Base-by-base conservation (phyloP, 306 rosid species). In the Astragalus glycyphyllos region DNA sequence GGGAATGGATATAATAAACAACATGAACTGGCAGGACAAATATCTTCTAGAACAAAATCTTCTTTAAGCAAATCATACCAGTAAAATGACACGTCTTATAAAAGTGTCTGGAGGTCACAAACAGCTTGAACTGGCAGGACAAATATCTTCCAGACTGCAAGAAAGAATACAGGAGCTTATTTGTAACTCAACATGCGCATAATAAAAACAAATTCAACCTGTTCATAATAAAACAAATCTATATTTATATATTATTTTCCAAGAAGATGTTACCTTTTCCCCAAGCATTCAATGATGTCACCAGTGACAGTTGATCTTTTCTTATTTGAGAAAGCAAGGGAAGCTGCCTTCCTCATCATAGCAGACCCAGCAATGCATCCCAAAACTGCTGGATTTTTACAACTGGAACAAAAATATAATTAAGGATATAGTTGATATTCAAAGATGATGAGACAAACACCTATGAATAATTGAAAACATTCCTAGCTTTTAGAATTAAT, bases 301-400 rank as follows among this genome's bases (percentile, higher is more conserved):
- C 88, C 77, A 0, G 99, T 91, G 68, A 91, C 90, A 4, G 96
- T 87, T 61, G 99, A 89, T 80, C 99, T 87, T 85, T 87, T 94
- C 88, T 90, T 90, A 69, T 71, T 68, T 50, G 76, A 65, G 73
- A 89, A 91, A 58, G 96, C 97, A 69, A 87, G 86, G 15, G 95
- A 86, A 42, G 99, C 99, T 20, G 99, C 97, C 75, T 70, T 94
- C 76, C 97, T 91, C 89, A 89, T 68, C 72, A 94, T 60, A 49
- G 90, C 82, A 50, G 99, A 84, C 14, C 91, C 97, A 37, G 96
- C 99, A 58, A 94, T 79, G 87, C 95, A 84, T 42, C 97, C 99
- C 77, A 94, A 68, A 12, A 84, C 64, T 12, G 92, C 55, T 20
- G 99, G 97, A 84, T 89, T 94, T 57, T 78, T 77, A 56, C 69